These are phyloP conservation scores for Dictyostelium intermedium DNA, from an alignment of 78 protist species.

Conservation along the genomic window DNA sequence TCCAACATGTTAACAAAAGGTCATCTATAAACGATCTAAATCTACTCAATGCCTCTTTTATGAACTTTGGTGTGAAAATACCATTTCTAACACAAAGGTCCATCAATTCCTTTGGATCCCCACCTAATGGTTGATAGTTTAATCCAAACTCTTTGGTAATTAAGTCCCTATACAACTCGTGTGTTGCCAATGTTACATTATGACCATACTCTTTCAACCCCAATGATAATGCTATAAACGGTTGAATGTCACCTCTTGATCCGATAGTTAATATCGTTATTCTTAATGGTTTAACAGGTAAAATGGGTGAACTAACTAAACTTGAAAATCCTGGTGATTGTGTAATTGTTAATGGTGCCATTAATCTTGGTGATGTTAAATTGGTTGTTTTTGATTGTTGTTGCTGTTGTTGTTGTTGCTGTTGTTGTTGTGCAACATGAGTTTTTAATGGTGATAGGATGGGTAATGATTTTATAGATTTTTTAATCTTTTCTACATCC, in stretches of 20 bases:
- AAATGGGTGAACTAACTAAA: neutral
- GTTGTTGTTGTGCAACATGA: neutral
- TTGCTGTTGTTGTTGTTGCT: neutral
- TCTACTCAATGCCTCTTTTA: conserved; percentile 58
- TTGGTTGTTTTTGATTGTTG: neutral
- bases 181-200: conserved; percentile 54
- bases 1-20: conserved; percentile 61
- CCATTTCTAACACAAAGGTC: conserved; percentile 74
- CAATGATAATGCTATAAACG: conserved; percentile 71
- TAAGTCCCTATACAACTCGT: conserved; percentile 40
- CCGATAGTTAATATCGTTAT: conserved; percentile 69
- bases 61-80: conserved; percentile 52
- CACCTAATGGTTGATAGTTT: conserved; percentile 55
- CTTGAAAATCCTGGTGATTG: neutral
- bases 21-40: conserved; percentile 77
- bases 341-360: neutral
- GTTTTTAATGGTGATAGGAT: neutral
- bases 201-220: conserved; percentile 61
- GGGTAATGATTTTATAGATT: neutral
- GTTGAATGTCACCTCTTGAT: conserved; percentile 83
- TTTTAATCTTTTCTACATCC: neutral
- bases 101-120: conserved; percentile 84
- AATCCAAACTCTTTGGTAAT: conserved; percentile 30
- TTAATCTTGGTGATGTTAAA: neutral
- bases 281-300: conserved; percentile 4